Percentiles rank a stretch among this genome's conserved stretches.
phyloP scores from a whole-genome alignment of 2,329 filamentous ascomycete genomes.

The Arthroderma sp. region DNA sequence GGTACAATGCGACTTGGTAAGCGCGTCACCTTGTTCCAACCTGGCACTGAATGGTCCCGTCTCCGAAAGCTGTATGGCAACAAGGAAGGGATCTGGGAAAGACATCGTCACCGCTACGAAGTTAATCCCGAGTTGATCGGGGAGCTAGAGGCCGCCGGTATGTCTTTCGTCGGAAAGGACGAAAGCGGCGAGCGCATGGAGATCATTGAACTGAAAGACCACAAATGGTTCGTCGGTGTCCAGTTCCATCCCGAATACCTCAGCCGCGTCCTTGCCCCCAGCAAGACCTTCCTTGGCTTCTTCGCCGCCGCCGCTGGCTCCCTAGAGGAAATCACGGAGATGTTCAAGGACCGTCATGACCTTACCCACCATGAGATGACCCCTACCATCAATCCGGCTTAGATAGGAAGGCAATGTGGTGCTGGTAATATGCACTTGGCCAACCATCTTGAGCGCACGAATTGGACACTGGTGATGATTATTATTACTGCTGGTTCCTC shows the following conservation, averaged over 20 bases:
- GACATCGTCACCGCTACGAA: constrained; percentile 82
- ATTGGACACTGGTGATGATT: too few relatives aligned
- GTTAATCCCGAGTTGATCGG: constrained; percentile 71
- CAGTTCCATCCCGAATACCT: constrained; percentile 86
- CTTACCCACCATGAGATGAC: too few relatives aligned
- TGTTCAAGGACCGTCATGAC: too few relatives aligned
- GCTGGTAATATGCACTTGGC: too few relatives aligned
- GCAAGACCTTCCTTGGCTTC: constrained; percentile 69
- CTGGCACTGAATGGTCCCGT: constrained; percentile 62
- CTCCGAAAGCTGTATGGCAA: constrained; percentile 62
- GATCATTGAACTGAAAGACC: constrained; percentile 66
- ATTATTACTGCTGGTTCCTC: too few relatives aligned
- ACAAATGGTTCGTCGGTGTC: constrained; percentile 73
- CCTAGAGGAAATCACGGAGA: constrained; percentile 33
- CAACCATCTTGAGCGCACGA: too few relatives aligned
- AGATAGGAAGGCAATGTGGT: too few relatives aligned
- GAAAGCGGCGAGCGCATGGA: constrained; percentile 69
- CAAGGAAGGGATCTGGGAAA: constrained; percentile 47
- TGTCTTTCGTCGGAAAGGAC: constrained; percentile 69
- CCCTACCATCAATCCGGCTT: too few relatives aligned
- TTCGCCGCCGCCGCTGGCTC: constrained; percentile 63
- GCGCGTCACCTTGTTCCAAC: constrained; percentile 61
- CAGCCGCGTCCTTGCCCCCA: constrained; percentile 59
- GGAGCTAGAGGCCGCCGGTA: constrained; percentile 51
- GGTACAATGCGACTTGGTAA: constrained; percentile 79